phyloP scores from a whole-genome alignment of 176 grass and related monocot genomes.

The Themeda triandra region DNA sequence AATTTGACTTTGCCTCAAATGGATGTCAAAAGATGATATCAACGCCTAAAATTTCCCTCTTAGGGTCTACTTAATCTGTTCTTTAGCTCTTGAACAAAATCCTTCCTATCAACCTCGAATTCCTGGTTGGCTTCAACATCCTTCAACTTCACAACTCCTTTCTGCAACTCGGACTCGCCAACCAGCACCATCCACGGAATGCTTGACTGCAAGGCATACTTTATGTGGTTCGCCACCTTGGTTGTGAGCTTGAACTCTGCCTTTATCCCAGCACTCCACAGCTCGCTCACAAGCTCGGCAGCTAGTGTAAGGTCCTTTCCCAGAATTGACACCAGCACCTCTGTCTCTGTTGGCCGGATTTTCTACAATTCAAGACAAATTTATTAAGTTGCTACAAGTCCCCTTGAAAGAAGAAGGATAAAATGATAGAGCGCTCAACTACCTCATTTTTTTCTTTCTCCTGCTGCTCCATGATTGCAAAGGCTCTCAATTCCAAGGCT shows the following conservation, averaged over 20 bases:
- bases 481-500: conserved; percentile 98
- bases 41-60: not conserved
- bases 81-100: conserved; percentile 57
- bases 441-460: conserved; percentile 89
- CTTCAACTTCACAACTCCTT: conserved; percentile 70
- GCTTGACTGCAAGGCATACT: conserved; percentile 46
- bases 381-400: not conserved
- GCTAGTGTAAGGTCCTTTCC: conserved; percentile 81
- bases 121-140: conserved; percentile 61
- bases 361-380: conserved; percentile 22
- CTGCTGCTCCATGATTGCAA: conserved; percentile 90
- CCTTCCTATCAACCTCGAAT: conserved; percentile 48
- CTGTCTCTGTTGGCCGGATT: conserved; percentile 74
- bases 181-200: conserved; percentile 94
- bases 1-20: not conserved
- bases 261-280: conserved; percentile 93
- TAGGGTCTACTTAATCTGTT: conserved; percentile 36
- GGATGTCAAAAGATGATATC: not conserved
- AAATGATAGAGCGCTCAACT: not conserved
- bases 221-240: conserved; percentile 64
- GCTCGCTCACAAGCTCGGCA: conserved; percentile 57
- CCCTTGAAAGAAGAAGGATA: not conserved
- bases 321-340: conserved; percentile 82
- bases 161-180: conserved; percentile 52
- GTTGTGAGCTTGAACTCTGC: conserved; percentile 85